Conservation (phyloP, 352 stramenopile genomes). For the Halophytophthora polymorphica region DNA sequence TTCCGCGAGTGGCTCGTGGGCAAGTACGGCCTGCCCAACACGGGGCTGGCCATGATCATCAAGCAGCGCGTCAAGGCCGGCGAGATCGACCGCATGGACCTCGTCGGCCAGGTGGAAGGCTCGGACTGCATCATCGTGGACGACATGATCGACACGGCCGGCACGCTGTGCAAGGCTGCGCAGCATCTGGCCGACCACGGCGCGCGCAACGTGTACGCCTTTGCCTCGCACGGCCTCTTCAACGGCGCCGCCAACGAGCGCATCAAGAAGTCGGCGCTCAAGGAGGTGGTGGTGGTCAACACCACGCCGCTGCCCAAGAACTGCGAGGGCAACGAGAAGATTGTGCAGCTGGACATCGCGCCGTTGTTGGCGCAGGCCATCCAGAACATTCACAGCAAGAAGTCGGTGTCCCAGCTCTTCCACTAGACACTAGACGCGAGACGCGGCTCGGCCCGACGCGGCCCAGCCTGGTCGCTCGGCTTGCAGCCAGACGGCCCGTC, state of each 20-base stretch:
- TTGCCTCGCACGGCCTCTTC: constrained; percentile 98
- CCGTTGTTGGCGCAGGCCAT: constrained; percentile 98
- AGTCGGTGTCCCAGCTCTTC: constrained; percentile 99
- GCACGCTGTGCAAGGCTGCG: constrained; percentile 97
- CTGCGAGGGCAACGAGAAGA: constrained; percentile 95
- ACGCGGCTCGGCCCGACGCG: constrained; percentile 6
- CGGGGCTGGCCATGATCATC: constrained; percentile 99
- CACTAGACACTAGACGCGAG: constrained; percentile 78
- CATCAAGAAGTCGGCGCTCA: constrained; percentile 89
- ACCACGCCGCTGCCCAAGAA: constrained; percentile 82
- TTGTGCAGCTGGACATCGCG: constrained; percentile 97
- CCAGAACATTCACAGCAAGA: constrained; percentile 99
- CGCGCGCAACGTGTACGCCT: constrained; percentile 98
- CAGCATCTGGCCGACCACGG: constrained; percentile 96
- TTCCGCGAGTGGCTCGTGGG: constrained; percentile 98
- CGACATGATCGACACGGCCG: constrained; percentile 99
- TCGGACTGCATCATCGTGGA: constrained; percentile 99
- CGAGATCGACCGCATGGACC: constrained; percentile 98
- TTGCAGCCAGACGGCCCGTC: too few species aligned
- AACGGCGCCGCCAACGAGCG: constrained; percentile 88
- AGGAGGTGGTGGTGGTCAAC: constrained; percentile 91
- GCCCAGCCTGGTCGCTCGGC: constrained; percentile 3
- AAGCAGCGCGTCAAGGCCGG: constrained; percentile 98
- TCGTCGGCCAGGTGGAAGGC: constrained; percentile 98
- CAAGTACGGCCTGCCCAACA: constrained; percentile 97